Evolutionary conservation across 345 rosid species (phyloP).

Genomic region (Syzygium aromaticum): DNA sequence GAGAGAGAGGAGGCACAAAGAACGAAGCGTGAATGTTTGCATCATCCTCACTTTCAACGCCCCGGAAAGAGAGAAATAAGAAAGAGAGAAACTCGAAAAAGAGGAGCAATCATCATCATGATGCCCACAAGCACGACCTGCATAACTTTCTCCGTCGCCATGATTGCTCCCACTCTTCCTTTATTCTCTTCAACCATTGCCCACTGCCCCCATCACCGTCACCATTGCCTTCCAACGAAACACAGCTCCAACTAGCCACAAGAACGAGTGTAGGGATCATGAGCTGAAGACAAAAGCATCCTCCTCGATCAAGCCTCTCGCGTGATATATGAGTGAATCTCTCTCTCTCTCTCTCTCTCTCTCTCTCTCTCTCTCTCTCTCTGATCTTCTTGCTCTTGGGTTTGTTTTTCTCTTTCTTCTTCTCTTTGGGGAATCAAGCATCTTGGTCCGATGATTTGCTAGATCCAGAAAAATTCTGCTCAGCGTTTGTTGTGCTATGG

Average conservation of each 20-base stretch:
- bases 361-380: background rate
- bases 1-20: background rate
- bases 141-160: background rate
- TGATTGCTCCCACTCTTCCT: background rate
- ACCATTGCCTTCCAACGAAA: background rate
- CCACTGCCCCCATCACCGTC: background rate
- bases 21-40: background rate
- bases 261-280: background rate
- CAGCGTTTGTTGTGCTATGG: background rate
- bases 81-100: background rate
- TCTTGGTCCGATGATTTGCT: conserved; percentile 22
- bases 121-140: background rate
- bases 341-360: background rate
- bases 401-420: background rate
- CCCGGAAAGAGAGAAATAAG: background rate
- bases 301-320: background rate
- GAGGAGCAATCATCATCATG: background rate
- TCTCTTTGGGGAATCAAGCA: conserved; percentile 23
- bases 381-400: background rate
- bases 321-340: background rate
- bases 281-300: background rate
- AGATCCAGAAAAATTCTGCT: background rate
- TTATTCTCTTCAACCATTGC: background rate
- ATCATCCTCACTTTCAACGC: background rate
- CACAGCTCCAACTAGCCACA: background rate